Conservation (phyloP, 1,284 basidiomycete genomes). For the Dichomitus squalens region DNA sequence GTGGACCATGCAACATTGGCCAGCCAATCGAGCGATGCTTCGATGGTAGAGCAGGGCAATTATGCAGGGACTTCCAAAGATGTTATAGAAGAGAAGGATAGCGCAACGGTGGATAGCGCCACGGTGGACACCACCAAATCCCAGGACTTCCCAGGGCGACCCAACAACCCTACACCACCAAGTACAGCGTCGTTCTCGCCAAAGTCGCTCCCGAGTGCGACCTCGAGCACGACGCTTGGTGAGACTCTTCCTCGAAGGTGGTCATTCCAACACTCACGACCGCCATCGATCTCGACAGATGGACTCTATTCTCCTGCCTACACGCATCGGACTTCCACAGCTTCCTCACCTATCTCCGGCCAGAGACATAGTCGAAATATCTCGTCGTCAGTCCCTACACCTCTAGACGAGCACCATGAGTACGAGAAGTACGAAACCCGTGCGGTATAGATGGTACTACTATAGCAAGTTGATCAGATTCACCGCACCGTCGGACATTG, state of each 20-base stretch:
- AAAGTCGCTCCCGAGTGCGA: slow-evolving; percentile 42
- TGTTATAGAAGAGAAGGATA: slow-evolving; percentile 33
- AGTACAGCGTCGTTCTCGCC: slow-evolving; percentile 24
- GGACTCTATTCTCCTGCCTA: slow-evolving; percentile 25
- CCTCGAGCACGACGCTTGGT: slow-evolving; percentile 42
- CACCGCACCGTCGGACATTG: too few relatives aligned
- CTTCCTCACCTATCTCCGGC: slow-evolving; percentile 22
- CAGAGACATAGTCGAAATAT: slow-evolving; percentile 25
- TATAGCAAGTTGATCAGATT: too few relatives aligned
- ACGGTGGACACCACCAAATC: slow-evolving; percentile 24
- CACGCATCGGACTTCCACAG: slow-evolving; percentile 20
- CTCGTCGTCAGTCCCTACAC: slow-evolving; percentile 24
- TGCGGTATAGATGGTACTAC: slow-evolving; percentile 8
- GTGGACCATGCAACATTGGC: slow-evolving; percentile 25
- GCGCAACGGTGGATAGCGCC: slow-evolving; percentile 15
- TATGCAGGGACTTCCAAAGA: background rate
- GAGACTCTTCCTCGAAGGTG: slow-evolving; percentile 46
- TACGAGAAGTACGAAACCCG: slow-evolving; percentile 3
- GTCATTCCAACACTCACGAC: slow-evolving; percentile 44
- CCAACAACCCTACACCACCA: slow-evolving; percentile 51
- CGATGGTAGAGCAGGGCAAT: slow-evolving; percentile 22
- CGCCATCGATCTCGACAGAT: slow-evolving; percentile 37
- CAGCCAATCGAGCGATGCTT: slow-evolving; percentile 25
- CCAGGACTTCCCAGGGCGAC: slow-evolving; percentile 37
- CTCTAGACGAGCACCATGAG: slow-evolving; percentile 21